A percentile compares a stretch with the other conserved stretches of the same genome.
These are phyloP conservation scores for Ettlia oleoabundans DNA, from an alignment of 139 green algal species.

Conservation along the genomic window DNA sequence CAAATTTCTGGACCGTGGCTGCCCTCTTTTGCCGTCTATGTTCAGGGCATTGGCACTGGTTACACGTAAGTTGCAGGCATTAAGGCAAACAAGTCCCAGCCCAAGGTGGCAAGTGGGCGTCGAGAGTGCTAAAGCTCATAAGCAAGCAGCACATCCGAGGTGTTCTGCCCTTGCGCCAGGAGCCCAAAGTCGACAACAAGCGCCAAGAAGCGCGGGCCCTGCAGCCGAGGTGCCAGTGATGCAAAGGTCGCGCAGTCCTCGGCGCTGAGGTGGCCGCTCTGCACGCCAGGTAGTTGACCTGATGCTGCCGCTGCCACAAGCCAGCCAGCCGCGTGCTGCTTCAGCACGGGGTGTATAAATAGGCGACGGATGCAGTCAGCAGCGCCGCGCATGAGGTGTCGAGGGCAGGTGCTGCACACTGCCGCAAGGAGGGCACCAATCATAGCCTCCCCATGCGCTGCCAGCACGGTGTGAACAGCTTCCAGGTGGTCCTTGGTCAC, in stretches of 20 bases:
- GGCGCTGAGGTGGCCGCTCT: conserved; percentile 12
- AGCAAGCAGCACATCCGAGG: conserved; percentile 68
- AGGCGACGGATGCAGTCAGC: conserved; percentile 54
- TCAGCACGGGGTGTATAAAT: conserved; percentile 17
- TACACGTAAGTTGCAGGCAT: too few relatives aligned
- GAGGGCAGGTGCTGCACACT: conserved; percentile 60
- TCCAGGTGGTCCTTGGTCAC: conserved; percentile 6
- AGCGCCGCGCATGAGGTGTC: conserved; percentile 69
- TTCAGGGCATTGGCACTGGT: too few relatives aligned
- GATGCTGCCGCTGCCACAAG: conserved; percentile 32
- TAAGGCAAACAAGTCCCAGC: too few relatives aligned
- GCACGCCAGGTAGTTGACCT: conserved; percentile 29
- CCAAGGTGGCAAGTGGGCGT: too few relatives aligned
- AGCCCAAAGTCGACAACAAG: conserved; percentile 73
- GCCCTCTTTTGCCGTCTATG: too few relatives aligned
- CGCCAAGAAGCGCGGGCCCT: conserved; percentile 61
- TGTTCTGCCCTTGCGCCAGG: conserved; percentile 66
- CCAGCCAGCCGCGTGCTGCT: conserved; percentile 21
- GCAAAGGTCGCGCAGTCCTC: conserved; percentile 38
- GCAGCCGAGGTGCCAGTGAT: conserved; percentile 34
- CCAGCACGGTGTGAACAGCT: conserved; percentile 25
- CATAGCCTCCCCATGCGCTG: conserved; percentile 47
- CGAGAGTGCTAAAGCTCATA: conserved; percentile 73
- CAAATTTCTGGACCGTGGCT: too few relatives aligned
- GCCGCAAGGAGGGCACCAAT: conserved; percentile 53